Evolutionary conservation across 495 filamentous ascomycete genomes (phyloP).

Genomic region (Viridothelium virens): DNA sequence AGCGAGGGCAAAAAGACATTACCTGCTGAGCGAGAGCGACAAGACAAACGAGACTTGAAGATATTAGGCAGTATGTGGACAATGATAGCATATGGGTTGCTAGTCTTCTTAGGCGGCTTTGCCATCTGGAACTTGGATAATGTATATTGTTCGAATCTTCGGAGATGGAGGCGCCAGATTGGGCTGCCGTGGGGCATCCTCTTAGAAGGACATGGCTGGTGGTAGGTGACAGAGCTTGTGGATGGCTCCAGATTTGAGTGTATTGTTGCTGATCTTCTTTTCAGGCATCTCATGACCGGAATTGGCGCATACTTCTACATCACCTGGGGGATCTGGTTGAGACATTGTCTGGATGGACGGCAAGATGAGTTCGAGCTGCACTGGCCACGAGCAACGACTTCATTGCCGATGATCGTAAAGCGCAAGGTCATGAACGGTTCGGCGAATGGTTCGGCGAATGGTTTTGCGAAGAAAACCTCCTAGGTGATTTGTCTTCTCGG

Average conservation of each 20-base stretch:
- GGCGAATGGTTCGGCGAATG: conserved; percentile 29
- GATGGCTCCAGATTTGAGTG: background rate
- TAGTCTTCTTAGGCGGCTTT: conserved; percentile 76
- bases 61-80: conserved; percentile 69
- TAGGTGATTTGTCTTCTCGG: conserved; percentile 18
- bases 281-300: conserved; percentile 59
- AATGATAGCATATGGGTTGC: conserved; percentile 62
- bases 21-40: conserved; percentile 30
- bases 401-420: conserved; percentile 58
- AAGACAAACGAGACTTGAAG: conserved; percentile 48
- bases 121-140: conserved; percentile 85
- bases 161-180: conserved; percentile 60
- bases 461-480: conserved; percentile 40
- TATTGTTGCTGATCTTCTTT: conserved; percentile 18
- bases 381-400: conserved; percentile 59
- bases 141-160: conserved; percentile 63
- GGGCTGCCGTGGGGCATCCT: conserved; percentile 85
- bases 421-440: conserved; percentile 2
- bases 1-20: conserved; percentile 32
- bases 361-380: conserved; percentile 23
- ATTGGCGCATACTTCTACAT: conserved; percentile 76
- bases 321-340: conserved; percentile 78
- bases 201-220: conserved; percentile 94
- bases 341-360: conserved; percentile 53
- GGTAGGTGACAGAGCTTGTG: conserved; percentile 50